A percentile compares a stretch with the other conserved stretches of the same genome.
Conservation (phyloP, 768 basidiomycete species). For the Phylloporus arenicola region DNA sequence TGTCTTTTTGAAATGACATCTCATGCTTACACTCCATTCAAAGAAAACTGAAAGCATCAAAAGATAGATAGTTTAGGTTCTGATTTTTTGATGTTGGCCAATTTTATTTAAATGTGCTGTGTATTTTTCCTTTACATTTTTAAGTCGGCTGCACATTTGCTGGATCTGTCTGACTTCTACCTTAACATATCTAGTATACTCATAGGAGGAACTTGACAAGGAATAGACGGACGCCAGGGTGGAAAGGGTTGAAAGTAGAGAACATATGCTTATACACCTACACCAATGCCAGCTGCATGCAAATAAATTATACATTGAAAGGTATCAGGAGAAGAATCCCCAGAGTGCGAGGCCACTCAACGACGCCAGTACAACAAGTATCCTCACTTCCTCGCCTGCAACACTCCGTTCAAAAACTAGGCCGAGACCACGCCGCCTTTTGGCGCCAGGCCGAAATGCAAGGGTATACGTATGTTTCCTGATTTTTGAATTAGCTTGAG, state of each 20-base stretch:
- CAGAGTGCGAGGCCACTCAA: slow-evolving; percentile 28
- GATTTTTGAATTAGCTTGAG: slow-evolving; percentile 29
- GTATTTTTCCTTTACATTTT: too few relatives aligned
- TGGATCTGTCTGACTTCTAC: too few relatives aligned
- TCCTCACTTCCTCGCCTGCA: slow-evolving; percentile 62
- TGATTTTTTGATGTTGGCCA: too few relatives aligned
- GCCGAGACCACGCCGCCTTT: slow-evolving; percentile 37
- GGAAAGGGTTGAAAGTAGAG: slow-evolving; percentile 4
- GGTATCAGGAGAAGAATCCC: slow-evolving; percentile 26
- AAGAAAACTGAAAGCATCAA: too few relatives aligned
- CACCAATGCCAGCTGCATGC: too few relatives aligned
- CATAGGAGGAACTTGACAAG: slow-evolving; percentile 19
- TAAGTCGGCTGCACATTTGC: too few relatives aligned
- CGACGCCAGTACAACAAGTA: slow-evolving; percentile 22
- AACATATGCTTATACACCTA: slow-evolving; percentile 14
- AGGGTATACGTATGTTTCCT: slow-evolving; percentile 24
- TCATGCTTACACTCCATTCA: too few relatives aligned
- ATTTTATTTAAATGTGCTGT: too few relatives aligned
- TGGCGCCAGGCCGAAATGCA: slow-evolving; percentile 29
- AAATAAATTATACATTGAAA: too few relatives aligned
- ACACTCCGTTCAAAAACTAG: slow-evolving; percentile 52
- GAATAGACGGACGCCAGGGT: slow-evolving; percentile 29
- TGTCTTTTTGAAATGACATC: too few relatives aligned
- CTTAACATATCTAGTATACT: slow-evolving; percentile 26
- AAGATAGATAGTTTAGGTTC: too few relatives aligned